These are phyloP conservation scores for Ilyonectria mors-panacis DNA, from an alignment of 2,329 filamentous ascomycete species.

Conservation along the genomic window DNA sequence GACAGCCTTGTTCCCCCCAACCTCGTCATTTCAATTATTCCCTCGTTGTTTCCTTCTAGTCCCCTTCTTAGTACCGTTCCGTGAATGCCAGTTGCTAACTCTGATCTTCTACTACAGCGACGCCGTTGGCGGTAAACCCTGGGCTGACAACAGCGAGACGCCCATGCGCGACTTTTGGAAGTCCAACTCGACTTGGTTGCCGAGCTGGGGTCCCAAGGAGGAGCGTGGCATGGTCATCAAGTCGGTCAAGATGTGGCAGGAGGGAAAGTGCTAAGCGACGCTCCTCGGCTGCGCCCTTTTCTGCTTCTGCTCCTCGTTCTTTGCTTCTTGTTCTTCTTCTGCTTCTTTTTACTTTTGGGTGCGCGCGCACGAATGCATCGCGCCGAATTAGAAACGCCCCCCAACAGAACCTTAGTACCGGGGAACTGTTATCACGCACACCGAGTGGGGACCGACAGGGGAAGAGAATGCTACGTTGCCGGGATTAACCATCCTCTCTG, in stretches of 20 bases:
- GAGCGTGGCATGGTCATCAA: conserved; percentile 59
- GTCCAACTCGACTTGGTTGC: conserved; percentile 56
- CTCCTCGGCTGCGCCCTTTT: too few species aligned
- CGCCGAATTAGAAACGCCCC: conserved; percentile 1
- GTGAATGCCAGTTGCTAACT: conserved; percentile 18
- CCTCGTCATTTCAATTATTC: too few species aligned
- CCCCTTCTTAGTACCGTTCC: too few species aligned
- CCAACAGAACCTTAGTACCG: neutral
- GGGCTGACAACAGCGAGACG: conserved; percentile 58
- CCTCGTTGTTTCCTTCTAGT: too few species aligned
- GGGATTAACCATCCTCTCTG: too few species aligned
- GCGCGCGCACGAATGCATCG: conserved; percentile 5
- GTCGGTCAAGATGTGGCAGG: conserved; percentile 63
- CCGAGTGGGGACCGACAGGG: neutral
- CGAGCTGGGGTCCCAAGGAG: conserved; percentile 53
- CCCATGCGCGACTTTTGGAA: conserved; percentile 60
- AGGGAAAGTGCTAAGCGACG: conserved; percentile 47
- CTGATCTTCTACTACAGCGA: conserved; percentile 45
- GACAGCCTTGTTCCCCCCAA: too few species aligned
- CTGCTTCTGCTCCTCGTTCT: too few species aligned
- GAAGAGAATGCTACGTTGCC: too few species aligned
- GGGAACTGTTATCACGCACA: neutral
- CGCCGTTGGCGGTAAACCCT: conserved; percentile 59
- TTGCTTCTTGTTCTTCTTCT: neutral
- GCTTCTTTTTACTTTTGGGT: conserved; percentile 4